Conservation (phyloP, 352 stramenopile species). For the Phytopythium montanum region DNA sequence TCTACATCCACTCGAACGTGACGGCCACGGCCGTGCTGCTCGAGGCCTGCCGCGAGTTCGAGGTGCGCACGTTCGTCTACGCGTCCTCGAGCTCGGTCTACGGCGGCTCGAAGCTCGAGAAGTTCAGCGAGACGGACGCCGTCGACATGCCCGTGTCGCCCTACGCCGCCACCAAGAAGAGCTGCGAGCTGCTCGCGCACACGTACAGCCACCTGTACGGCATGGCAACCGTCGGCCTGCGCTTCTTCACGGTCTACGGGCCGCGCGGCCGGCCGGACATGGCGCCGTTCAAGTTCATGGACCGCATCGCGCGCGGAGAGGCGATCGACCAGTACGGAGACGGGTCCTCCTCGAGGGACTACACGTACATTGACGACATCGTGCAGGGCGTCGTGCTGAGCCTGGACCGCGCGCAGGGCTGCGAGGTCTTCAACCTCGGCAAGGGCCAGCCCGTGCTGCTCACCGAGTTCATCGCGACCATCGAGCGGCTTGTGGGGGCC, state of each 20-base stretch:
- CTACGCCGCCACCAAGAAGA: constrained; percentile 98
- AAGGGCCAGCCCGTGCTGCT: constrained; percentile 91
- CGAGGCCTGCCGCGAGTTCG: constrained; percentile 88
- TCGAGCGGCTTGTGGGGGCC: constrained; percentile 93
- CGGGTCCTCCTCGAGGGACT: constrained; percentile 93
- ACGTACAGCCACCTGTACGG: constrained; percentile 97
- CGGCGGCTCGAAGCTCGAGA: constrained; percentile 90
- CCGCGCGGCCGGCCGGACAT: constrained; percentile 96
- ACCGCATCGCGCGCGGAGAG: constrained; percentile 88
- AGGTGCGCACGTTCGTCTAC: constrained; percentile 95
- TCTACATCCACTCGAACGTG: constrained; percentile 99
- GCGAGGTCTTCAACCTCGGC: constrained; percentile 97
- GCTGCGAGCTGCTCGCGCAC: constrained; percentile 95
- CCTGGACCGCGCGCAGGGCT: constrained; percentile 68
- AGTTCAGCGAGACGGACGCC: constrained; percentile 88
- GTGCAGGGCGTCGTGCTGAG: constrained; percentile 92
- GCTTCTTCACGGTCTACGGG: constrained; percentile 99
- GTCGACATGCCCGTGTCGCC: constrained; percentile 95
- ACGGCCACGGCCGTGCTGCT: constrained; percentile 92
- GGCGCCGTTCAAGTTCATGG: constrained; percentile 99
- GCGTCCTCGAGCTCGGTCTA: constrained; percentile 95
- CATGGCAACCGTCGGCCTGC: constrained; percentile 92
- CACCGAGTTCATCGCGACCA: constrained; percentile 94
- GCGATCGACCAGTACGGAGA: constrained; percentile 97
- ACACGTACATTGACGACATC: constrained; percentile 99